Evolutionary conservation across 73 alveolate species (phyloP).

Genomic region (Durusdinium trenchii): DNA sequence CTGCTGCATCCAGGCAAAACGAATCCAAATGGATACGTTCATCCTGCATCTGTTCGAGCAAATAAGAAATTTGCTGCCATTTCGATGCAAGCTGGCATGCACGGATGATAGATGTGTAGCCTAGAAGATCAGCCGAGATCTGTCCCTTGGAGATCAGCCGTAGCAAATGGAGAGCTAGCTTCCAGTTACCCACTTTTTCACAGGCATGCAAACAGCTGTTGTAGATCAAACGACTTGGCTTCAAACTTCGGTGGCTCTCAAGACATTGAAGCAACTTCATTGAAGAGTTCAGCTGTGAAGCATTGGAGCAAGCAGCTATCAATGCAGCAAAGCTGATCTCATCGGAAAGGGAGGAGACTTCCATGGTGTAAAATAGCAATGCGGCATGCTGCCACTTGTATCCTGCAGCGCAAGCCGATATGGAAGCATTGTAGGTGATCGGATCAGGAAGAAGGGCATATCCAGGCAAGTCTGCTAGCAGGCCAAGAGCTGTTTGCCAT

Average conservation of each 20-base stretch:
- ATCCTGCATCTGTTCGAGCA: not conserved
- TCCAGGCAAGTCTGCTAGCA: not conserved
- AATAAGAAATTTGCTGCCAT: not conserved
- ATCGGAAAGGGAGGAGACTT: not conserved
- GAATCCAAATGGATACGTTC: not conserved
- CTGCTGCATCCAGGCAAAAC: slow-evolving; percentile 40
- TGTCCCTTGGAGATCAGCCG: not conserved
- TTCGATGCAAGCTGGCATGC: not conserved
- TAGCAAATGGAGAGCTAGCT: not conserved
- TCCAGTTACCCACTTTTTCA: not conserved
- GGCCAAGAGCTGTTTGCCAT: slow-evolving; percentile 28
- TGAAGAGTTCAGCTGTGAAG: not conserved
- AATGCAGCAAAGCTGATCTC: slow-evolving; percentile 16
- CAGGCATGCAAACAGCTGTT: not conserved
- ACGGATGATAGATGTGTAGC: slow-evolving; percentile 30
- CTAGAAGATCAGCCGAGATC: not conserved
- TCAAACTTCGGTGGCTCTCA: not conserved
- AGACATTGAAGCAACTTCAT: not conserved
- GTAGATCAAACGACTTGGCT: slow-evolving; percentile 11
- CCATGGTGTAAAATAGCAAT: not conserved
- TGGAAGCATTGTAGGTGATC: slow-evolving; percentile 22
- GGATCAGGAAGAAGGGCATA: not conserved
- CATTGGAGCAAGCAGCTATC: slow-evolving; percentile 4
- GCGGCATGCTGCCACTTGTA: slow-evolving; percentile 16
- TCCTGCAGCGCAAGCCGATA: not conserved